Percentiles rank a stretch among this genome's conserved stretches.
Evolutionary conservation across 192 early-diverging fungal species (phyloP).

Genomic region (Entrophospora sp.): DNA sequence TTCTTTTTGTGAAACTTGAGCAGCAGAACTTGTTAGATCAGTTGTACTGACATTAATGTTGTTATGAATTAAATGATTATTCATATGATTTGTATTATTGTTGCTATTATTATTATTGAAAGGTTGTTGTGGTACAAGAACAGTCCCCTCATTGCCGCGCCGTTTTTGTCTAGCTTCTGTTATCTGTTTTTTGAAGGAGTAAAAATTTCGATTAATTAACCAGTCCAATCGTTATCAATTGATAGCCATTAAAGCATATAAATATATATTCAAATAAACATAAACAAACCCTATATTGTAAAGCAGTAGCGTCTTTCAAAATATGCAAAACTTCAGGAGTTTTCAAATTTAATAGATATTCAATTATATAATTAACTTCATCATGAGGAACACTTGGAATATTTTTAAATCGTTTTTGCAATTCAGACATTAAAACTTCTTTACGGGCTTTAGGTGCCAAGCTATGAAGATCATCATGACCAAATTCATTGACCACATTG

Average conservation of each 20-base stretch:
- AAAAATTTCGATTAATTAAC: background rate
- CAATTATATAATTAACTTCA: conserved; percentile 21
- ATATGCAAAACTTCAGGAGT: conserved; percentile 7
- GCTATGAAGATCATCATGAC: background rate
- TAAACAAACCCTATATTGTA: conserved; percentile 13
- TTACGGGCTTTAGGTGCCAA: conserved; percentile 17
- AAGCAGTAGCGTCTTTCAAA: conserved; percentile 5
- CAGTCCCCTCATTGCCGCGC: background rate
- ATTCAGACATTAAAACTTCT: conserved; percentile 19
- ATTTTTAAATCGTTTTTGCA: conserved; percentile 20
- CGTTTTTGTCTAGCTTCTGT: conserved; percentile 9
- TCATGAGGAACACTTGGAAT: conserved; percentile 13
- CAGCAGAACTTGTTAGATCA: too few relatives aligned
- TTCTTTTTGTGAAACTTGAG: conserved; percentile 22
- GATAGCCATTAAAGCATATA: background rate
- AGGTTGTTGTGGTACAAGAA: background rate
- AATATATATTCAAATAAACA: background rate
- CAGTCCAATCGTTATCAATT: background rate
- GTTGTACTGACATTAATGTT: background rate
- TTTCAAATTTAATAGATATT: conserved; percentile 10
- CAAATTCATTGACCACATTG: conserved; percentile 16
- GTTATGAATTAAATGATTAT: background rate
- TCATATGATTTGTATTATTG: background rate
- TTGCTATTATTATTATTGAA: background rate
- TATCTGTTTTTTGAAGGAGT: too few relatives aligned